These are phyloP conservation scores for Magnaporthiopsis incrustans DNA, from an alignment of 2,329 filamentous ascomycete genomes.

Conservation along the genomic window DNA sequence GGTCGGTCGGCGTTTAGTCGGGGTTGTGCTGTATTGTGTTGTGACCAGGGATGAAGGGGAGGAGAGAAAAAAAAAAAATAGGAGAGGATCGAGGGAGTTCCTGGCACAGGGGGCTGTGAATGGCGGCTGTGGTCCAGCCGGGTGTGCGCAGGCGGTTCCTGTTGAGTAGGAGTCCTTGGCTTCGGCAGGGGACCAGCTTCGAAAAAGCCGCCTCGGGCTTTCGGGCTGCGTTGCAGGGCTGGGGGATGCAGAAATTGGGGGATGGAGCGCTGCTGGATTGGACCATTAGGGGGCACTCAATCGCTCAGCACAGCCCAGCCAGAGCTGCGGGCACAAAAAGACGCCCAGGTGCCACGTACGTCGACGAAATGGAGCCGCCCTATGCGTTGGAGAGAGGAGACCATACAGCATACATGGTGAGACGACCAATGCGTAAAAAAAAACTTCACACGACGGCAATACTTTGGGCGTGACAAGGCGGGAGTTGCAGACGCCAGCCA, in stretches of 20 bases:
- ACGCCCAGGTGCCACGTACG: background rate
- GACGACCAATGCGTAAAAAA: background rate
- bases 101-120: conserved; percentile 3
- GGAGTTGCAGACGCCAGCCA: background rate
- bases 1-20: background rate
- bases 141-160: background rate
- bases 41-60: background rate
- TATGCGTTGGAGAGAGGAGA: background rate
- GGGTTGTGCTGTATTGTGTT: background rate
- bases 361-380: background rate
- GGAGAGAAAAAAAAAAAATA: background rate
- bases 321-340: background rate
- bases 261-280: background rate
- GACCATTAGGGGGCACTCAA: background rate
- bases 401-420: background rate
- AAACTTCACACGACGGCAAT: background rate
- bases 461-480: background rate
- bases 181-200: background rate
- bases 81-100: conserved; percentile 2
- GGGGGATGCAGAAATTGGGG: background rate
- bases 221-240: background rate
- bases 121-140: conserved; percentile 1
- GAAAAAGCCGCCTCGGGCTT: background rate
- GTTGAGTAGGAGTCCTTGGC: background rate
- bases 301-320: background rate